Base-by-base conservation (phyloP, 345 rosid species). In the Salix udensis region DNA sequence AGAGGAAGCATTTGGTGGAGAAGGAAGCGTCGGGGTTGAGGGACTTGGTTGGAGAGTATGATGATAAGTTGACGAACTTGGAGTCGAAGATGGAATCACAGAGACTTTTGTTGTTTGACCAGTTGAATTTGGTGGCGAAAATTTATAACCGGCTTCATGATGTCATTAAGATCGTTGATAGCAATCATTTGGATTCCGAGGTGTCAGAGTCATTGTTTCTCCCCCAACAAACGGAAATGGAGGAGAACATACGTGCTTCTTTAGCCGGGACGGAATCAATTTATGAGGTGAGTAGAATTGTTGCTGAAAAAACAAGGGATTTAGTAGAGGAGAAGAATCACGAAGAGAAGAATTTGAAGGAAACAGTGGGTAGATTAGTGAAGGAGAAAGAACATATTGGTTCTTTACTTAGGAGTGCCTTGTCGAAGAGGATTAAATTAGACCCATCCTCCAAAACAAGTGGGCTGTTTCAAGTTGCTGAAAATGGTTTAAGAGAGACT, bases 211-310 rank as follows among this genome's bases (percentile, higher is more conserved):
- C 97, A 60, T 73, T 94, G 87, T 94, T 92, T 82, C 89, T 96
- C 65, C 93, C 99, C 11, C 93, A 87, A 79, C 92, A 90, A 80
- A 93, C 89, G 1, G 97, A 90, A 30, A 72, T 88, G 79, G 98
- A 88, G 85, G 99, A 92, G 86, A 94, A 90, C 72, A 79, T 94
- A 30, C 93, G 94, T 55, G 98, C 98, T 71, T 91, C 92, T 34
- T 81, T 92, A 78, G 98, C 98, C 2, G 99, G 98, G 77, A 87
- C 88, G 98, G 98, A 94, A 71, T 96, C 98, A 58, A 87, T 94
- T 67, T 79, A 84, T 16, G 92, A 92, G 82, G 80, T 96, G 68
- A 81, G 87, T n/a, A 83, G 84, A 81, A 85, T 91, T 68, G 87
- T 91, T 76, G 81, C 82, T 78, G 88, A 77, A 81, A 96, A 92